These are phyloP conservation scores for Leishmania aethiopica DNA, from an alignment of 208 protist genomes.

Conservation along the genomic window DNA sequence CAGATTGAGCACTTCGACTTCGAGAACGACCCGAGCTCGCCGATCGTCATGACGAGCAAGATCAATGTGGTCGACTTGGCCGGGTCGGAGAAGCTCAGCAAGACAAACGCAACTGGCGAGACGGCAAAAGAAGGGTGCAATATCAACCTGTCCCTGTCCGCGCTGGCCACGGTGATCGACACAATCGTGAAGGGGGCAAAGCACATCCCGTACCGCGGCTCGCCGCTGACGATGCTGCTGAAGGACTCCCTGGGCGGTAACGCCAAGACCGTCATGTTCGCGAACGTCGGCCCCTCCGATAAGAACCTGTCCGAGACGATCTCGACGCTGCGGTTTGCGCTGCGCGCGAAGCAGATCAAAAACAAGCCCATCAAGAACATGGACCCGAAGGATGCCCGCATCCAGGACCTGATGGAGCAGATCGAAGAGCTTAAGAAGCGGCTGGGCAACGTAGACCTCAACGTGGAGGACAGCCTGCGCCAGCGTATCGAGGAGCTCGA, in stretches of 20 bases:
- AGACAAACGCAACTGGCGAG: constrained; percentile 93
- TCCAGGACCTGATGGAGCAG: constrained; percentile 88
- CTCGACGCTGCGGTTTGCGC: constrained; percentile 89
- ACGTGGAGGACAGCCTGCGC: constrained; percentile 87
- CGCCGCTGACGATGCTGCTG: constrained; percentile 92
- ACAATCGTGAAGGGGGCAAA: constrained; percentile 89
- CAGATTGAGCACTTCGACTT: constrained; percentile 89
- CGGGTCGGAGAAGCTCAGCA: constrained; percentile 92
- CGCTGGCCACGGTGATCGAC: constrained; percentile 91
- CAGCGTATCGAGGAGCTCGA: constrained; percentile 93
- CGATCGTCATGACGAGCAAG: constrained; percentile 88
- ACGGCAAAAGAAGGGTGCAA: constrained; percentile 94
- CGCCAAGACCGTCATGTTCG: constrained; percentile 94
- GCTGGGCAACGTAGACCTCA: constrained; percentile 88
- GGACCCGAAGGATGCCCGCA: constrained; percentile 90
- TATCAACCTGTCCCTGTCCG: constrained; percentile 95
- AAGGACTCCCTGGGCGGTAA: constrained; percentile 92
- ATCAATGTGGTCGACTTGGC: constrained; percentile 96
- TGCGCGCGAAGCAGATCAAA: constrained; percentile 94
- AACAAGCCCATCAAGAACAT: constrained; percentile 96
- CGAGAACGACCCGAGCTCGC: constrained; percentile 82
- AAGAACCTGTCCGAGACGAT: constrained; percentile 91
- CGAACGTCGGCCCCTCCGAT: constrained; percentile 83
- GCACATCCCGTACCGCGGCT: constrained; percentile 92
- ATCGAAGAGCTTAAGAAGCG: constrained; percentile 89